Percentiles rank a stretch among this genome's conserved stretches.
Conservation (phyloP, 2,329 filamentous ascomycete genomes). For the Fusarium concolor region DNA sequence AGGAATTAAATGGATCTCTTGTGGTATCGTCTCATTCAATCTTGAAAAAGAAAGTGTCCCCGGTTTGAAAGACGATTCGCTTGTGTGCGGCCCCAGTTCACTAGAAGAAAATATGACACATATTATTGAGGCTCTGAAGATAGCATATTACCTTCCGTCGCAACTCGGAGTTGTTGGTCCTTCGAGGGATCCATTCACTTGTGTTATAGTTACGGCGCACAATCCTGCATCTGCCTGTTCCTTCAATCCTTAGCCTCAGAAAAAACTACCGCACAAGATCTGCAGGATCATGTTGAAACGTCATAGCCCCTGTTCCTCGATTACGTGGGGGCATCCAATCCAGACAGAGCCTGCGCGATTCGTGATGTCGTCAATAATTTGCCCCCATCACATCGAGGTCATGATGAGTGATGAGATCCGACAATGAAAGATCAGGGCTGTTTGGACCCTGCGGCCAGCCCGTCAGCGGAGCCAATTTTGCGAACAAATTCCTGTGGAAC, state of each 20-base stretch:
- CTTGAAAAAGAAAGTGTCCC: constrained; percentile 41
- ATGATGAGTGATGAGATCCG: constrained; percentile 5
- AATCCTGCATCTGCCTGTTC: constrained; percentile 5
- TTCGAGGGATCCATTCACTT: constrained; percentile 6
- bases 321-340: constrained; percentile 31
- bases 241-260: constrained; percentile 13
- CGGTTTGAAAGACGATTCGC: constrained; percentile 31
- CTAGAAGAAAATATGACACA: constrained; percentile 34
- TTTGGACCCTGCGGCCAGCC: no score
- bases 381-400: constrained; percentile 26
- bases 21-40: constrained; percentile 4
- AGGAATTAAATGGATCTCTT: constrained; percentile 13
- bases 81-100: constrained; percentile 31
- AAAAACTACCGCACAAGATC: constrained; percentile 40
- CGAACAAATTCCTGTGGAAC: constrained; percentile 2
- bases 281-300: constrained; percentile 36
- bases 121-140: constrained; percentile 21
- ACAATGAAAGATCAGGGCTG: constrained; percentile 5
- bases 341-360: constrained; percentile 10
- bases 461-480: neutral
- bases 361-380: constrained; percentile 33
- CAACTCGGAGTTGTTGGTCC: constrained; percentile 6
- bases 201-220: constrained; percentile 1
- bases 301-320: constrained; percentile 37
- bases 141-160: neutral